Percentiles rank a stretch among this genome's conserved stretches.
phyloP scores from a whole-genome alignment of 1,284 basidiomycete genomes.

The Apiotrichum brassicae region DNA sequence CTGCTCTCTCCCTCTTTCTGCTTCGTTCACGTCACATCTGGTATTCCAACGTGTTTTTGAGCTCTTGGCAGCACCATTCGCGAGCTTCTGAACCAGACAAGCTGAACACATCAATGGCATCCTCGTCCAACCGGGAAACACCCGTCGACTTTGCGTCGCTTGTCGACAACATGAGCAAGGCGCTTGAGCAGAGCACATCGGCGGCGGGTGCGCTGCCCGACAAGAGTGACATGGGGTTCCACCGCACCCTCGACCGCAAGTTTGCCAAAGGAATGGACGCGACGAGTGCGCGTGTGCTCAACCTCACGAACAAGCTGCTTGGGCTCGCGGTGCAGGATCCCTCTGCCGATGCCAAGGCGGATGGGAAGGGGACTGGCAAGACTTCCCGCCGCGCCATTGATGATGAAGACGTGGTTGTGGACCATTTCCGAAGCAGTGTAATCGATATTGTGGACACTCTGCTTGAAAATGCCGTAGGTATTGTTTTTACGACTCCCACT shows the following conservation, averaged over 20 bases:
- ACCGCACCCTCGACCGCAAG: conserved; percentile 69
- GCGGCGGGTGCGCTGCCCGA: conserved; percentile 42
- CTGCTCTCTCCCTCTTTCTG: too few relatives aligned
- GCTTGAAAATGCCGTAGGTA: conserved; percentile 73
- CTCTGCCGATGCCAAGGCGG: conserved; percentile 47
- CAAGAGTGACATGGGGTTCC: conserved; percentile 65
- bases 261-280: conserved; percentile 52
- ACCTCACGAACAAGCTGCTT: conserved; percentile 61
- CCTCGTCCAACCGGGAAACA: too few relatives aligned
- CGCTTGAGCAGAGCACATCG: conserved; percentile 39
- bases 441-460: conserved; percentile 78
- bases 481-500: too few relatives aligned
- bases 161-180: conserved; percentile 32
- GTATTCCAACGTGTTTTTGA: not conserved
- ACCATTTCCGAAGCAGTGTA: conserved; percentile 65
- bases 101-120: too few relatives aligned
- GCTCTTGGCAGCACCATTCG: too few relatives aligned
- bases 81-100: too few relatives aligned
- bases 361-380: conserved; percentile 10
- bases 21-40: too few relatives aligned
- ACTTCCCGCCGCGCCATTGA: too few relatives aligned
- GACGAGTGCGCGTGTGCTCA: conserved; percentile 30
- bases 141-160: conserved; percentile 23
- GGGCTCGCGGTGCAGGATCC: conserved; percentile 50
- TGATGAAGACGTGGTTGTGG: conserved; percentile 70